Evolutionary conservation across 441 rosid genomes (phyloP).

Genomic region (Corymbia calophylla): DNA sequence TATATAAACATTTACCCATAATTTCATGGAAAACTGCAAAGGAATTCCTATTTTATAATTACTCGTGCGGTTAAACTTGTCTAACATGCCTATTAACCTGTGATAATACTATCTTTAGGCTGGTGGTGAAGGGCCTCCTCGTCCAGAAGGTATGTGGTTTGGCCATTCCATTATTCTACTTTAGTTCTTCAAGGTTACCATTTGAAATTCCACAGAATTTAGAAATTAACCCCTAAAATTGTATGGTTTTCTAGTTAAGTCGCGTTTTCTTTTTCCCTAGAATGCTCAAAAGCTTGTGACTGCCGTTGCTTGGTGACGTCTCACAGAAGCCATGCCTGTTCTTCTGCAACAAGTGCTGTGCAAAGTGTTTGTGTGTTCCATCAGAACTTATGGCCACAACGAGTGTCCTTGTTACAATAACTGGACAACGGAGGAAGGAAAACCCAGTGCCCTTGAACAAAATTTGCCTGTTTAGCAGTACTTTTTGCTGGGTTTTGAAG

Average conservation of each 20-base stretch:
- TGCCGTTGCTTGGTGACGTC: not conserved
- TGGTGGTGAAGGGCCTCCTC: not conserved
- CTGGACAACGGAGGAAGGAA: not conserved
- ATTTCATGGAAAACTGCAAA: not conserved
- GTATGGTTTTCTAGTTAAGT: not conserved
- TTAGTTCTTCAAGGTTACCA: not conserved
- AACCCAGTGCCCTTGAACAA: not conserved
- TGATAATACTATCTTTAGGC: not conserved
- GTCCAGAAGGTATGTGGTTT: not conserved
- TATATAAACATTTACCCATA: not conserved
- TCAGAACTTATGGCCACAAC: not conserved
- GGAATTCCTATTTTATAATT: not conserved
- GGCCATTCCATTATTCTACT: not conserved
- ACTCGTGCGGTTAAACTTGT: not conserved
- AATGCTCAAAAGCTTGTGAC: not conserved
- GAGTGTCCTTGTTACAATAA: not conserved
- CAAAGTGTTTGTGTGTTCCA: not conserved
- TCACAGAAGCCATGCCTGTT: not conserved
- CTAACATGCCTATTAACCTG: not conserved
- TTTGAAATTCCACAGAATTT: not conserved
- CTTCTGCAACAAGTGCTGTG: not conserved
- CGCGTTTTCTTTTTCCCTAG: not conserved
- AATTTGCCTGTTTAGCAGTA: not conserved
- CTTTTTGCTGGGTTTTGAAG: not conserved
- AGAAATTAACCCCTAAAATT: not conserved